These are phyloP conservation scores for Populus hybrid DNA, from an alignment of 441 rosid species.

Conservation along the genomic window DNA sequence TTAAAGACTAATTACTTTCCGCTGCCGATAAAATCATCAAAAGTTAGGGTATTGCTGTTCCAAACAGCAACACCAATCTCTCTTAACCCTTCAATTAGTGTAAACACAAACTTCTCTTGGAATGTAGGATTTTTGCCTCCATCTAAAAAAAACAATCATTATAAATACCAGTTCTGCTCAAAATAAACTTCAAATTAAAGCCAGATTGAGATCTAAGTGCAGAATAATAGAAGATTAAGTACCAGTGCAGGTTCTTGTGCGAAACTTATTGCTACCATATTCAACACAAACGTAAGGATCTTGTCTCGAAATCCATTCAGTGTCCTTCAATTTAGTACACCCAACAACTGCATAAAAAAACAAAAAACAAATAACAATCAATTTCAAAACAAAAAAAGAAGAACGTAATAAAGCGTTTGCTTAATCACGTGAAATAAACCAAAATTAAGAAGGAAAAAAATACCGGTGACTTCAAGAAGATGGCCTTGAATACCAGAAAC, in stretches of 20 bases:
- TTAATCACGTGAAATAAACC: not conserved
- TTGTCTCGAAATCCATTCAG: slow-evolving; percentile 91
- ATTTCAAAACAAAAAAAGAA: not conserved
- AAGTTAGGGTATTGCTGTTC: slow-evolving; percentile 76
- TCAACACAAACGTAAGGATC: slow-evolving; percentile 84
- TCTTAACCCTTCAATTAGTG: slow-evolving; percentile 78
- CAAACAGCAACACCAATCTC: slow-evolving; percentile 64
- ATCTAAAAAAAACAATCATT: slow-evolving; percentile 34
- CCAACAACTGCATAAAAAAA: slow-evolving; percentile 57
- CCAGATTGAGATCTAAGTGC: not conserved
- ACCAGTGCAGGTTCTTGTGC: slow-evolving; percentile 89
- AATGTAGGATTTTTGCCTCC: slow-evolving; percentile 81
- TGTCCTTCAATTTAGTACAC: slow-evolving; percentile 76
- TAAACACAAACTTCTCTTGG: slow-evolving; percentile 82
- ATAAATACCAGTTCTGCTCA: not conserved
- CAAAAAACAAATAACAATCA: not conserved
- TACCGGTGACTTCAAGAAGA: slow-evolving; percentile 81
- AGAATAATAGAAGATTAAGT: not conserved
- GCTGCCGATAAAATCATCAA: slow-evolving; percentile 77
- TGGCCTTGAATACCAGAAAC: slow-evolving; percentile 71
- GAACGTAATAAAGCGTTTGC: not conserved
- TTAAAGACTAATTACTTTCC: slow-evolving; percentile 60
- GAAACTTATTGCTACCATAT: slow-evolving; percentile 57
- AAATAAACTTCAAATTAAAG: not conserved
- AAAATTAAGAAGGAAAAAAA: not conserved